A percentile compares a stretch with the other conserved stretches of the same genome.
phyloP scores from a whole-genome alignment of 2,329 filamentous ascomycete species.

The Pseudohalonectria lignicola region DNA sequence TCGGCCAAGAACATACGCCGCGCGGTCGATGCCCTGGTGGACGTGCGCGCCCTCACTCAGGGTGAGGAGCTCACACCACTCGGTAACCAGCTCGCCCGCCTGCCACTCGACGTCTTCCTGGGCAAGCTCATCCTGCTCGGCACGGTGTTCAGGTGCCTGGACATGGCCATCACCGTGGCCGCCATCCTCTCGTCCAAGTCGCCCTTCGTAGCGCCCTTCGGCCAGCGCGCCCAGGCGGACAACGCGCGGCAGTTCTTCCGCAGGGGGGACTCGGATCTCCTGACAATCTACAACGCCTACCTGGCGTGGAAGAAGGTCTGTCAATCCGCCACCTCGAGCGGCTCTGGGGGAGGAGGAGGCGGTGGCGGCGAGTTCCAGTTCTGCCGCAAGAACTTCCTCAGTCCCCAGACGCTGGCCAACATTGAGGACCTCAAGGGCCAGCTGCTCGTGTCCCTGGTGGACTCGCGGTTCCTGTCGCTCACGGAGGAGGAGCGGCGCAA shows the following conservation, averaged over 20 bases:
- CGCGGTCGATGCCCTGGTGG: constrained; percentile 84
- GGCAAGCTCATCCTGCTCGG: constrained; percentile 87
- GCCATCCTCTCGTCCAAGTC: constrained; percentile 92
- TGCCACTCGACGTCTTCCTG: constrained; percentile 88
- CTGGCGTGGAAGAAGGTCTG: constrained; percentile 77
- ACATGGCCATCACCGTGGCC: constrained; percentile 83
- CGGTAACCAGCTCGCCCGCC: constrained; percentile 72
- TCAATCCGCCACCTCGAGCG: constrained; percentile 35
- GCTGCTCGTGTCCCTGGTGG: constrained; percentile 71
- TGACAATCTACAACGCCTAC: constrained; percentile 94
- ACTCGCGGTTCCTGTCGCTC: constrained; percentile 72
- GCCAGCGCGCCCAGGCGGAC: constrained; percentile 72
- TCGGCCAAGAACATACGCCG: constrained; percentile 86
- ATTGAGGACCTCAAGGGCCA: constrained; percentile 96
- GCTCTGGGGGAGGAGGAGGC: constrained; percentile 10
- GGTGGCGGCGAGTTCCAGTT: constrained; percentile 69
- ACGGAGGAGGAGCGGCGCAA: constrained; percentile 60
- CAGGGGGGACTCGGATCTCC: constrained; percentile 77
- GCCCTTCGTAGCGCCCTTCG: constrained; percentile 80
- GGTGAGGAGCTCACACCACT: constrained; percentile 78
- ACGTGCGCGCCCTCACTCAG: constrained; percentile 78
- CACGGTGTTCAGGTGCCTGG: constrained; percentile 78
- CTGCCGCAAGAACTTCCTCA: constrained; percentile 90
- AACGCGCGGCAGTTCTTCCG: constrained; percentile 69
- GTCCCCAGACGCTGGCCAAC: constrained; percentile 74